These are phyloP conservation scores for Plantago elongata DNA, from an alignment of 257 asterid genomes.

Conservation along the genomic window DNA sequence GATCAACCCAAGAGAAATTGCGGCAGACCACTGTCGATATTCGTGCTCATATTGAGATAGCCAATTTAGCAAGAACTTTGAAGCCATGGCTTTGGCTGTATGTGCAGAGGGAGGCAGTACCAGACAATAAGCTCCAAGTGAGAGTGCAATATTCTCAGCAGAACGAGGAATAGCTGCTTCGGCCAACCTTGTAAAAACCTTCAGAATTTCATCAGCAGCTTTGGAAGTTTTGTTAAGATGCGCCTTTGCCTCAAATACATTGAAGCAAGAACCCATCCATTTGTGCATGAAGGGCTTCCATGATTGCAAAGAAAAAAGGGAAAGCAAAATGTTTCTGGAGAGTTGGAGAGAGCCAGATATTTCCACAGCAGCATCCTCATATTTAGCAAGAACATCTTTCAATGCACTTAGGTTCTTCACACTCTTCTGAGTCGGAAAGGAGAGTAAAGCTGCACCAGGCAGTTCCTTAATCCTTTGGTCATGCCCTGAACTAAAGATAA, in stretches of 20 bases:
- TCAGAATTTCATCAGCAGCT: slow-evolving; percentile 72
- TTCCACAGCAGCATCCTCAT: slow-evolving; percentile 61
- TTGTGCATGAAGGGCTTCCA: slow-evolving; percentile 93
- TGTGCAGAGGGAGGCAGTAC: slow-evolving; percentile 78
- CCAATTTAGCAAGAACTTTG: slow-evolving; percentile 78
- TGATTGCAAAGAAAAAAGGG: slow-evolving; percentile 80
- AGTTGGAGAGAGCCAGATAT: slow-evolving; percentile 75
- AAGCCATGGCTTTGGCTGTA: slow-evolving; percentile 61
- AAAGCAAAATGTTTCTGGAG: slow-evolving; percentile 74
- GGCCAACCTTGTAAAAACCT: slow-evolving; percentile 69
- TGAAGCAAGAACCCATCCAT: slow-evolving; percentile 78
- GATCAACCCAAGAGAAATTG: slow-evolving; percentile 89
- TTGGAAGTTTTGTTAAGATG: slow-evolving; percentile 56
- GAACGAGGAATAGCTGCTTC: slow-evolving; percentile 73
- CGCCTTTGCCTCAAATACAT: slow-evolving; percentile 52
- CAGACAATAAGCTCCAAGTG: slow-evolving; percentile 85
- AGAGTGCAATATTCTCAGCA: slow-evolving; percentile 84
- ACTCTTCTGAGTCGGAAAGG: slow-evolving; percentile 50
- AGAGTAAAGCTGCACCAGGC: slow-evolving; percentile 91
- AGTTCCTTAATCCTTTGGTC: slow-evolving; percentile 42
- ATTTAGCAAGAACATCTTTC: slow-evolving; percentile 55
- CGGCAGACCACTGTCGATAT: slow-evolving; percentile 92
- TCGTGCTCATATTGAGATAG: slow-evolving; percentile 79
- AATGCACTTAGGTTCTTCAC: slow-evolving; percentile 37
- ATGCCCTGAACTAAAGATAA: slow-evolving; percentile 66